Conservation (phyloP, 108 stramenopile species). For the Skeletonema costatum region DNA sequence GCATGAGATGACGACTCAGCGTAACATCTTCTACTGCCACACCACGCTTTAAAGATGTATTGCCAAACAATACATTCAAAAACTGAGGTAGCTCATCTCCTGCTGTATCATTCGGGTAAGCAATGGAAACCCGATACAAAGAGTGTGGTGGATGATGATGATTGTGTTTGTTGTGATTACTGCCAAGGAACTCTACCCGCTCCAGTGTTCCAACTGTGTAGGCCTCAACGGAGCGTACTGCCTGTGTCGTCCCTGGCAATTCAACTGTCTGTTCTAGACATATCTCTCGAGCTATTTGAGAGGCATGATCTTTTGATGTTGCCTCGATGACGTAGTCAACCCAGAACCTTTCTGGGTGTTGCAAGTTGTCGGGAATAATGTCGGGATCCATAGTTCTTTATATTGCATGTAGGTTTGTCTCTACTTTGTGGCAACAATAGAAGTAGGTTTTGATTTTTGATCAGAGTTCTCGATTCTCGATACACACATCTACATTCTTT, state of each 20-base stretch:
- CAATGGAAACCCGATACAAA: constrained; percentile 15
- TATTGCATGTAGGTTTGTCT: neutral
- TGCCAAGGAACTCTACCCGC: constrained; percentile 4
- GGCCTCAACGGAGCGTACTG: constrained; percentile 21
- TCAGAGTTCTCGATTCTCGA: neutral
- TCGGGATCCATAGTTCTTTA: neutral
- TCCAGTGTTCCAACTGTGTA: constrained; percentile 30
- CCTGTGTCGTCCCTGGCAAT: constrained; percentile 14
- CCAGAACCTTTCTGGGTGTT: constrained; percentile 34
- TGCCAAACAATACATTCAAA: constrained; percentile 34
- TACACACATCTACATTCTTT: neutral
- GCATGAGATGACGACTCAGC: constrained; percentile 13
- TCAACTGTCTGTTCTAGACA: constrained; percentile 42
- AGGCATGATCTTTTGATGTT: constrained; percentile 5
- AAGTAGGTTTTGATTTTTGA: no score
- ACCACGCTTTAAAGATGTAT: constrained; percentile 34
- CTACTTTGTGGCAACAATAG: neutral
- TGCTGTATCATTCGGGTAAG: constrained; percentile 26
- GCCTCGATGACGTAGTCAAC: constrained; percentile 40
- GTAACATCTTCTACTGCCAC: constrained; percentile 20
- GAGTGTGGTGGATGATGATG: neutral
- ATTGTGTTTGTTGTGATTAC: neutral
- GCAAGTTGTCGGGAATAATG: neutral
- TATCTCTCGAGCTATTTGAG: constrained; percentile 14
- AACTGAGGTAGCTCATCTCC: constrained; percentile 34